A percentile compares a stretch with the other conserved stretches of the same genome.
Conservation (phyloP, 1,284 basidiomycete genomes). For the Sutorius eximius region DNA sequence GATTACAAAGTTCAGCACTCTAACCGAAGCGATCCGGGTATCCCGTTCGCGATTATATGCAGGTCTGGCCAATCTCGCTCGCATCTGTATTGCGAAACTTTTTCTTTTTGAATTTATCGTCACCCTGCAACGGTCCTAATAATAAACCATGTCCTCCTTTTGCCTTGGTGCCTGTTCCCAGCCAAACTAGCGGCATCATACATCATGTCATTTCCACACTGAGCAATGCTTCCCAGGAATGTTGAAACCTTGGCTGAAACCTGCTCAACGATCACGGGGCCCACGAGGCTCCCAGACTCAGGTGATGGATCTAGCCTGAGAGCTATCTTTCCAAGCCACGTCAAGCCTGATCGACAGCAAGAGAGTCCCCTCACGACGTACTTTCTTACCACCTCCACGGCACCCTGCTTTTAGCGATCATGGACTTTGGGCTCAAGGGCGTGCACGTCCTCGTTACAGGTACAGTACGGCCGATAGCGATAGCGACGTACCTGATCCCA, state of each 20-base stretch:
- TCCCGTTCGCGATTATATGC: no score
- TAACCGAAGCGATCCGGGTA: not conserved
- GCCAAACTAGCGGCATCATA: not conserved
- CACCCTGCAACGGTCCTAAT: not conserved
- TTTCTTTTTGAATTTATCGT: not conserved
- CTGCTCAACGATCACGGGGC: not conserved
- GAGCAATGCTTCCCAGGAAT: slow-evolving; percentile 12
- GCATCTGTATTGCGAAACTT: not conserved
- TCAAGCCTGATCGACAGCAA: not conserved
- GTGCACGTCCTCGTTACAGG: slow-evolving; percentile 45
- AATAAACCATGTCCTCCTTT: not conserved
- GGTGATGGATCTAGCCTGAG: slow-evolving; percentile 12
- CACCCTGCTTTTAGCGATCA: slow-evolving; percentile 8
- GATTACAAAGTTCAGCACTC: not conserved
- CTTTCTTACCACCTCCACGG: not conserved
- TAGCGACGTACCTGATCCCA: not conserved
- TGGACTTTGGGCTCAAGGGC: slow-evolving; percentile 39
- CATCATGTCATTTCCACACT: not conserved
- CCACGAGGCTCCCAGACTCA: not conserved
- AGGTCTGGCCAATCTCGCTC: not conserved
- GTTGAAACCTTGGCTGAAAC: slow-evolving; percentile 17
- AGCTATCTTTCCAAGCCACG: slow-evolving; percentile 10
- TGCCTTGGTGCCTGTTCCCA: not conserved
- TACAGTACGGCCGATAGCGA: slow-evolving; percentile 5
- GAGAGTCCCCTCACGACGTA: not conserved